Evolutionary conservation across 441 rosid genomes (phyloP), one percentile per base, ranked within the genome.

Genomic region (Syzygium syzygioides): DNA sequence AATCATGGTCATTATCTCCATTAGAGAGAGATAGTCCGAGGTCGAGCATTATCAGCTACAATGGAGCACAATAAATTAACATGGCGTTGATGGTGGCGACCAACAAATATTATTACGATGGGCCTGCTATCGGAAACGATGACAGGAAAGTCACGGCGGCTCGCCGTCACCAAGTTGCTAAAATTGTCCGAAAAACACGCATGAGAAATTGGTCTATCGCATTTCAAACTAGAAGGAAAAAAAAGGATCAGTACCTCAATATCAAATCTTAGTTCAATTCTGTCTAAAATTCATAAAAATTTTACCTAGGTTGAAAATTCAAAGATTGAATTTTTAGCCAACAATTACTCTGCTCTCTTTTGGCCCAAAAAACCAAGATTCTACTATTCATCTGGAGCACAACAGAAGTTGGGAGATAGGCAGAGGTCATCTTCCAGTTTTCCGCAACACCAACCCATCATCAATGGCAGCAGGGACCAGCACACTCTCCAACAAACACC

Each of bases 91-190:
- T 28, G 32, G 32, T n/a, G 68, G 8, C 8, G 30, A 13, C 32
- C 3, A 0, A 3, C 0, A 60, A 0, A 7, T 14, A 28, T 28
- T 13, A 2, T 4, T 14, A 14, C 7, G 1, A n/a, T 62, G 18
- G 18, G 9, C 4, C 19, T n/a, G 2, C 34, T 4, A 62, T 62
- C 1, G 0, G 0, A 9, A 62, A 62, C 13, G 18, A 2, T 14
- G 15, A 0, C 0, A 3, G 15, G 6, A 14, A 60, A 60, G 2
- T 28, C 4, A 3, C 1, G 9, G 4, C 1, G 2, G 2, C 1
- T 60, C 4, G 14, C 3, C 0, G 18, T 5, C 34, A 5, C 18
- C 18, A 28, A 28, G 9, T 28, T 60, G 17, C 18, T 60, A 13
- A 8, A 23, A 20, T 56, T 56, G 26, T 9, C 26, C 2, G 12